Evolutionary conservation across 345 rosid species (phyloP), one percentile per base, ranked within the genome.

Genomic region (Angophora floribunda): DNA sequence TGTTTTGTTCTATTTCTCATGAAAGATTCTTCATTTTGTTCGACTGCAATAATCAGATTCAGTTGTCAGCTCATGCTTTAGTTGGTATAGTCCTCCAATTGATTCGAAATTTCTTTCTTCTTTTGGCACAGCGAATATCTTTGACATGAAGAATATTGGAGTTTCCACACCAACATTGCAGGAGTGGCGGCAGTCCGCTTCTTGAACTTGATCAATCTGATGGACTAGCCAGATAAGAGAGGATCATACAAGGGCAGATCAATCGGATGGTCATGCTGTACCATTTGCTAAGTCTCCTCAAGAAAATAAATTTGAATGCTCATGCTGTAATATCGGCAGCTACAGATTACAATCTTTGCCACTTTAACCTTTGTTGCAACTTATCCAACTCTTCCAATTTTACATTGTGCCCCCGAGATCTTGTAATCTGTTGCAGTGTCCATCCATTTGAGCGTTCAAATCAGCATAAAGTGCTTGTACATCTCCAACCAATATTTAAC

Each of bases 111-210:
- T 11, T 41, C 88, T 49, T 78, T 1, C 32, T 75, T 86, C 49
- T 52, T 85, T 19, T 79, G 87, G 65, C 85, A 75, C 96, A 97
- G 98, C 95, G 85, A 97, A 96, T 91, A 89, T 97, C 52, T 89
- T 89, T 15, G 99, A 97, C 96, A 96, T 95, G 97, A 91, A 92
- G 93, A 96, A 96, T 75, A 87, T 95, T 16, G 98, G 97, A 86
- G 96, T 95, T 84, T 91, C 92, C 51, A 91, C 95, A 52, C 94
- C 91, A 84, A 92, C 96, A 24, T 90, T 96, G 78, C 91, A 92
- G 87, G 97, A 96, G 85, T 96, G 99, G 98, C 91, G 91, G 32
- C 89, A 92, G 78, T 87, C 90, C 85, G 90, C 87, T 52, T 90
- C 85, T 44, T 91, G 89, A 92, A 36, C 49, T 19, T 19, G 84